Conservation (phyloP, 2,329 filamentous ascomycete species). For the Colletotrichum lindemuthianum region DNA sequence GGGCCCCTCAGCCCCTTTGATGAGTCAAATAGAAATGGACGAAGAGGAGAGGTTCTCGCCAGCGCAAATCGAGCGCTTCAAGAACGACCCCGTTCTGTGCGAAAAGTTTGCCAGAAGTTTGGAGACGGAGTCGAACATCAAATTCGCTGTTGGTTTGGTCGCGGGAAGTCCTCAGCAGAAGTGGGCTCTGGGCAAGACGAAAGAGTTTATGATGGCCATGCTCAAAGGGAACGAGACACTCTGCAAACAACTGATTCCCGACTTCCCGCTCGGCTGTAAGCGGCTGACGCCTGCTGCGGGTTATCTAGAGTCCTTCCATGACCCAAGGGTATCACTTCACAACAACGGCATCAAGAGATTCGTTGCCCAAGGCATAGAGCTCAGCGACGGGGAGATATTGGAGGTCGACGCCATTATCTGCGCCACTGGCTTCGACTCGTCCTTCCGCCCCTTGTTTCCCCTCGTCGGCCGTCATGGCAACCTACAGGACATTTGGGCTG, state of each 20-base stretch:
- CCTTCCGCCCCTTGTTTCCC: slow-evolving; percentile 62
- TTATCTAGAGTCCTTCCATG: slow-evolving; percentile 55
- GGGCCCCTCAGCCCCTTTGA: slow-evolving; percentile 46
- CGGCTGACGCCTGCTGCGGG: slow-evolving; percentile 61
- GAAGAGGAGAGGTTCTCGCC: slow-evolving; percentile 39
- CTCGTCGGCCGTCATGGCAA: slow-evolving; percentile 60
- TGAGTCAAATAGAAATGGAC: slow-evolving; percentile 40
- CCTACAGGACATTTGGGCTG: slow-evolving; percentile 59
- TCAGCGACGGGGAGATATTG: slow-evolving; percentile 58
- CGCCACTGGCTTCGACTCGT: slow-evolving; percentile 67
- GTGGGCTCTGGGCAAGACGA: slow-evolving; percentile 52
- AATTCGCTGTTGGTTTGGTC: slow-evolving; percentile 55
- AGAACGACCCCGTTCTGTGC: slow-evolving; percentile 56
- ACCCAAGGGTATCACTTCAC: slow-evolving; percentile 33
- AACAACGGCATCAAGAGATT: slow-evolving; percentile 54
- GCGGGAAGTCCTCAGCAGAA: slow-evolving; percentile 53
- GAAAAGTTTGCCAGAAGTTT: slow-evolving; percentile 57
- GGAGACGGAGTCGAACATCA: slow-evolving; percentile 55
- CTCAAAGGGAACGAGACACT: slow-evolving; percentile 60
- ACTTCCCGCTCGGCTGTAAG: slow-evolving; percentile 58
- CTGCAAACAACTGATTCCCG: slow-evolving; percentile 61
- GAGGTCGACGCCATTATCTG: slow-evolving; percentile 66
- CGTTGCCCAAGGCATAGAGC: slow-evolving; percentile 58
- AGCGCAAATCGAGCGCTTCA: slow-evolving; percentile 58
- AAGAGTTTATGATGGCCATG: slow-evolving; percentile 58